Evolutionary conservation across 805 yeast genomes (phyloP).

Genomic region (Saccharomycopsis sp.): DNA sequence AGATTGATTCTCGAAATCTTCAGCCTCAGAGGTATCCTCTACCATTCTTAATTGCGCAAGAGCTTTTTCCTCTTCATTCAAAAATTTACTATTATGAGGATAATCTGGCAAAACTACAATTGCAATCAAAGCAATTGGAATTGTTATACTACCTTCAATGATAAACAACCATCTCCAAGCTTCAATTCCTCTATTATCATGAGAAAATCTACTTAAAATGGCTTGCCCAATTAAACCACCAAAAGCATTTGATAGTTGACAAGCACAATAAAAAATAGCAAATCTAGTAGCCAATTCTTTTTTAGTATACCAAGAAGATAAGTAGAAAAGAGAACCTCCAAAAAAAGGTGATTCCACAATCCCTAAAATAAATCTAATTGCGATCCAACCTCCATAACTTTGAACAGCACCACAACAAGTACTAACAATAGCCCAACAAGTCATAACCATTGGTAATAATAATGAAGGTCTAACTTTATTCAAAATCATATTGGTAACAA

Average conservation of each 20-base stretch:
- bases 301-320: conserved; percentile 31
- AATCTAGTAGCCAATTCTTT: conserved; percentile 38
- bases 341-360: conserved; percentile 34
- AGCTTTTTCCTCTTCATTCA: conserved; percentile 26
- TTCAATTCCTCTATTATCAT: conserved; percentile 21
- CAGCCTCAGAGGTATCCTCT: conserved; percentile 8
- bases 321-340: conserved; percentile 32
- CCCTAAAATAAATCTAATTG: conserved; percentile 36
- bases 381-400: conserved; percentile 33
- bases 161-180: conserved; percentile 44
- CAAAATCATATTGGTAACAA: conserved; percentile 37
- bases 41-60: conserved; percentile 14
- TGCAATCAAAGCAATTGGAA: conserved; percentile 27
- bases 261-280: conserved; percentile 39
- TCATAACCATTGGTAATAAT: conserved; percentile 39
- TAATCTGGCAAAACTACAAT: conserved; percentile 32
- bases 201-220: conserved; percentile 23
- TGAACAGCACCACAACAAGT: conserved; percentile 37
- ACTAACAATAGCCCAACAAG: conserved; percentile 24
- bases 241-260: conserved; percentile 45
- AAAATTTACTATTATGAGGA: conserved; percentile 30
- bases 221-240: conserved; percentile 46
- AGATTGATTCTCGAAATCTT: conserved; percentile 5
- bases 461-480: conserved; percentile 40
- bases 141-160: conserved; percentile 38